Conservation (phyloP, 2,329 filamentous ascomycete genomes). For the Fusarium sp. region DNA sequence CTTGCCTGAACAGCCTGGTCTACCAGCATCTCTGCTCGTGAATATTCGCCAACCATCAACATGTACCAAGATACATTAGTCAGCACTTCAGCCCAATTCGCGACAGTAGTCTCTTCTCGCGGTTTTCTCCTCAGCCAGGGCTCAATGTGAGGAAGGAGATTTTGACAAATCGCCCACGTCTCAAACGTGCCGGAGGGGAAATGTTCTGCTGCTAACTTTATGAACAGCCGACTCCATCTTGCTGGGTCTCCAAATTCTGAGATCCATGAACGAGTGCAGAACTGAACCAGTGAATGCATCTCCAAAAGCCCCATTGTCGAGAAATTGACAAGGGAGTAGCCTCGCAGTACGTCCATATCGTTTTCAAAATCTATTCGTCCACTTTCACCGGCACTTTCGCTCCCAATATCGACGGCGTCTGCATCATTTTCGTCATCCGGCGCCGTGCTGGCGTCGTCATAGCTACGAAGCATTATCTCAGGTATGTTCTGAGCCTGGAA, state of each 20-base stretch:
- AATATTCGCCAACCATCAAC: not conserved
- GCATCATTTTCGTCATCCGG: not conserved
- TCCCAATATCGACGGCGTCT: not conserved
- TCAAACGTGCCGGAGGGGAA: not conserved
- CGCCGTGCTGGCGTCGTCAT: not conserved
- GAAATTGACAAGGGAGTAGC: not conserved
- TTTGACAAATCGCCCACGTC: not conserved
- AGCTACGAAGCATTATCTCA: not conserved
- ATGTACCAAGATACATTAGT: not conserved
- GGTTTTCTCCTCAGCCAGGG: not conserved
- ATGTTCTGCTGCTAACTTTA: not conserved
- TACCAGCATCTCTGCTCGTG: not conserved
- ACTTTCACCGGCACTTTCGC: not conserved
- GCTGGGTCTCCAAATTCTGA: not conserved
- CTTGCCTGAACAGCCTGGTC: not conserved
- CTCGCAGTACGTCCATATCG: not conserved
- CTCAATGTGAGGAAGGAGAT: not conserved
- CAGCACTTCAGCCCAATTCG: not conserved
- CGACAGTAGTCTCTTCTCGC: not conserved
- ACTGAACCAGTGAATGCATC: slow-evolving; percentile 13
- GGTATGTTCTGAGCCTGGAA: slow-evolving; percentile 20
- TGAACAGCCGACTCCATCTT: not conserved
- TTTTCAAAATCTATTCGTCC: not conserved
- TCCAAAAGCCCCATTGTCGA: not conserved
- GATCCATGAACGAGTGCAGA: slow-evolving; percentile 8